These are phyloP conservation scores for Ogataea wickerhamii DNA, from an alignment of 805 yeast species.

Conservation along the genomic window DNA sequence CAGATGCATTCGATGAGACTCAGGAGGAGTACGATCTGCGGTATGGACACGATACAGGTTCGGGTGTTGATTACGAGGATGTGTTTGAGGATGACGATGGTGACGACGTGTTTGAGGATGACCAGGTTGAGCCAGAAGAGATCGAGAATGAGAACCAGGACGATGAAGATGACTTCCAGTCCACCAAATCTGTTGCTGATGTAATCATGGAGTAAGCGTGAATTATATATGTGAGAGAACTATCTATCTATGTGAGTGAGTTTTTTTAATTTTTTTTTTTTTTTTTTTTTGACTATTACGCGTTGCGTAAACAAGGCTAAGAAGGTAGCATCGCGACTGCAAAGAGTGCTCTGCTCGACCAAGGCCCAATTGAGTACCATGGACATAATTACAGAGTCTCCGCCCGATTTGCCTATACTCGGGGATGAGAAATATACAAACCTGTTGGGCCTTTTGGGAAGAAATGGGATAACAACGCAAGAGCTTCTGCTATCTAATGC, in stretches of 20 bases:
- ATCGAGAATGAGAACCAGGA: conserved; percentile 26
- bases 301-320: too few relatives aligned
- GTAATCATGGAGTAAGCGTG: conserved; percentile 13
- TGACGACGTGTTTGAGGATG: conserved; percentile 37
- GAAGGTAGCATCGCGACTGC: too few relatives aligned
- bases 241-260: too few relatives aligned
- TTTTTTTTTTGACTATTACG: too few relatives aligned
- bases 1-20: conserved; percentile 27
- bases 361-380: conserved; percentile 5
- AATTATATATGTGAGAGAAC: too few relatives aligned
- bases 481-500: conserved; percentile 40
- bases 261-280: too few relatives aligned
- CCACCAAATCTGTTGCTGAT: conserved; percentile 23
- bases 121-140: conserved; percentile 34
- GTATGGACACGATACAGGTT: conserved; percentile 22
- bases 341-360: too few relatives aligned
- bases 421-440: conserved; percentile 30
- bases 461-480: conserved; percentile 33
- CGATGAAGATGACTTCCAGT: conserved; percentile 10
- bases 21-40: conserved; percentile 37
- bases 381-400: conserved; percentile 20
- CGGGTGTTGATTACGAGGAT: conserved; percentile 29
- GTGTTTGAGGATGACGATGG: conserved; percentile 40
- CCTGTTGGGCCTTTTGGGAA: conserved; percentile 28
- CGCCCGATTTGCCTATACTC: conserved; percentile 29